These are phyloP conservation scores for Kitagawia praeruptora DNA, from an alignment of 129 eudicot species.

Conservation along the genomic window DNA sequence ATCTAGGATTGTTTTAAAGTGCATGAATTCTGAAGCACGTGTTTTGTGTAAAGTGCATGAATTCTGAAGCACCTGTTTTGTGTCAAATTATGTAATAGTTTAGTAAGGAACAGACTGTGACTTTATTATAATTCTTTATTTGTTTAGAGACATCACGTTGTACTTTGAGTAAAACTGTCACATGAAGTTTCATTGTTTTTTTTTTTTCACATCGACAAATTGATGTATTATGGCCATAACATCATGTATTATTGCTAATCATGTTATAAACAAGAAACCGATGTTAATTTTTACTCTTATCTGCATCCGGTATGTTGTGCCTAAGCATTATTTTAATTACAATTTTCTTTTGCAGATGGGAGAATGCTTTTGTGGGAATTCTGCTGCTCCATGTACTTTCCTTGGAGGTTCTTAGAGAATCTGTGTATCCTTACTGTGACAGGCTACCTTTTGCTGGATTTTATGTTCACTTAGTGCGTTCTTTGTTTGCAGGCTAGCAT, in stretches of 20 bases:
- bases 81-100: not conserved
- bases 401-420: conserved; percentile 88
- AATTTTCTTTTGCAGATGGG: conserved; percentile 36
- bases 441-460: not conserved
- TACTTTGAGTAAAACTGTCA: not conserved
- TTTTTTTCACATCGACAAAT: not conserved
- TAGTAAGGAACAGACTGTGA: not conserved
- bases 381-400: conserved; percentile 88
- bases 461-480: not conserved
- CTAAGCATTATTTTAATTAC: conserved; percentile 2
- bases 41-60: not conserved
- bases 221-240: not conserved
- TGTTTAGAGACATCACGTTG: not conserved
- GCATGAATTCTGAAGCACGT: not conserved
- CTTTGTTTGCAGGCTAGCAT: not conserved
- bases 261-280: not conserved
- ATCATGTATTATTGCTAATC: not conserved
- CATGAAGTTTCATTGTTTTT: not conserved
- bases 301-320: not conserved
- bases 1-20: not conserved
- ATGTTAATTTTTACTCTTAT: not conserved
- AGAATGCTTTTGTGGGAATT: conserved; percentile 39
- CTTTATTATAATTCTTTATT: not conserved
- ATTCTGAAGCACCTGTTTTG: not conserved
- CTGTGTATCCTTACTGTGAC: conserved; percentile 75